A percentile compares a stretch with the other conserved stretches of the same genome.
These are phyloP conservation scores for Penicillium robsamsonii DNA, from an alignment of 495 filamentous ascomycete genomes.

Conservation along the genomic window DNA sequence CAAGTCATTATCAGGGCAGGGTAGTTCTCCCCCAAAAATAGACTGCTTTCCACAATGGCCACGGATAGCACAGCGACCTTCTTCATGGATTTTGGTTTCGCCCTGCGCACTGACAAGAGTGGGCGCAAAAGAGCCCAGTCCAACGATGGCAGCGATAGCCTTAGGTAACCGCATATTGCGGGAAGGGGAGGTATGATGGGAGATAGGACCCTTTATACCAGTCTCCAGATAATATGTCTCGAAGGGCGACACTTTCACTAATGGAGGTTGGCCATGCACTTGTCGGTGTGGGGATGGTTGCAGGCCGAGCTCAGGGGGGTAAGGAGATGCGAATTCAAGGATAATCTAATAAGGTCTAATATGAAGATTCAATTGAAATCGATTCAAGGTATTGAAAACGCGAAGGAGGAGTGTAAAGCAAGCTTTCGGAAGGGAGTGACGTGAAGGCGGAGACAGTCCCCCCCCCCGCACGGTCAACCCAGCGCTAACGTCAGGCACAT, in stretches of 20 bases:
- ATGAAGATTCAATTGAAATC: background rate
- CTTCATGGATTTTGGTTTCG: constrained; percentile 70
- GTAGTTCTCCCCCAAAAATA: constrained; percentile 82
- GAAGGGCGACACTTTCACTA: constrained; percentile 1
- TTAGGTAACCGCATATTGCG: constrained; percentile 38
- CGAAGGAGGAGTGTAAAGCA: constrained; percentile 2
- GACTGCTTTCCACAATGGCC: constrained; percentile 88
- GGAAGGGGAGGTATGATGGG: background rate
- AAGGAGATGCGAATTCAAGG: background rate
- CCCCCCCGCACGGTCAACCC: constrained; percentile 16
- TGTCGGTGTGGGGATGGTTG: constrained; percentile 10
- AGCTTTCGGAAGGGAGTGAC: constrained; percentile 16
- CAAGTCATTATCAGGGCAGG: constrained; percentile 88
- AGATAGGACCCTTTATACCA: background rate
- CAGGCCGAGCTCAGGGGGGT: constrained; percentile 7
- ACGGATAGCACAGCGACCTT: constrained; percentile 85
- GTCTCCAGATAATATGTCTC: background rate
- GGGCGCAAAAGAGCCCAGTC: constrained; percentile 32
- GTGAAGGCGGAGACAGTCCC: constrained; percentile 22
- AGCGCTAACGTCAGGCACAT: constrained; percentile 22
- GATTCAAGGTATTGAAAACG: background rate
- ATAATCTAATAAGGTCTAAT: background rate
- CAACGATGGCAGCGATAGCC: constrained; percentile 28
- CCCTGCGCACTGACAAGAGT: constrained; percentile 34
- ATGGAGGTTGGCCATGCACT: constrained; percentile 13